phyloP scores from a whole-genome alignment of 768 basidiomycete species.

The Rhizopogon salebrosus region DNA sequence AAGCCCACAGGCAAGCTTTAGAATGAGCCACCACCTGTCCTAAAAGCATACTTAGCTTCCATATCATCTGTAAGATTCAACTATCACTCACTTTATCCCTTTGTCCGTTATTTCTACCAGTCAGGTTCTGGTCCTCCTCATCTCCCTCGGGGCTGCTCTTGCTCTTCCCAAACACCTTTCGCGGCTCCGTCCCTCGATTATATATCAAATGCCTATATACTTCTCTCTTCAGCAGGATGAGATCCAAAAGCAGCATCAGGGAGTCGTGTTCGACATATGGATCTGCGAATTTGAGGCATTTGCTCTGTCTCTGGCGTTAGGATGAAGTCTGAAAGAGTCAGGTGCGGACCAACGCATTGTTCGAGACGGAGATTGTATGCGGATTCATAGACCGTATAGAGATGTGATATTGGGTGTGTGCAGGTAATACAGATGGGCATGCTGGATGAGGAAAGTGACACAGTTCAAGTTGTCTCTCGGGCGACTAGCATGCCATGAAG shows the following conservation, averaged over 20 bases:
- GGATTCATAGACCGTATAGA: conserved; percentile 82
- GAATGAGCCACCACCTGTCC: conserved; percentile 57
- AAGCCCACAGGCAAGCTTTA: conserved; percentile 53
- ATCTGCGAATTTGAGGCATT: conserved; percentile 69
- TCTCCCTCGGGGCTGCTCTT: neutral
- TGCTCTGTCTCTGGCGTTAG: conserved; percentile 32
- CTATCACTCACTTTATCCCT: conserved; percentile 23
- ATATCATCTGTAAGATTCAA: neutral
- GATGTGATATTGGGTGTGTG: conserved; percentile 53
- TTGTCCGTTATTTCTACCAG: neutral
- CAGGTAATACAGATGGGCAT: conserved; percentile 86
- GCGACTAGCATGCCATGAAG: too few relatives aligned
- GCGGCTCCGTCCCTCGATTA: conserved; percentile 68
- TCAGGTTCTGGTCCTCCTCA: neutral
- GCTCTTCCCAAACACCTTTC: conserved; percentile 31
- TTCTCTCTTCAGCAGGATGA: conserved; percentile 76
- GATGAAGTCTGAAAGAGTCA: conserved; percentile 3
- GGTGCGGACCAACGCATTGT: conserved; percentile 61
- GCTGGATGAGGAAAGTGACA: conserved; percentile 1
- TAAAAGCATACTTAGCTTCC: conserved; percentile 19
- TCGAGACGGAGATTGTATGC: conserved; percentile 75
- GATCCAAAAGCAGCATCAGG: conserved; percentile 68
- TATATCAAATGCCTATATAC: conserved; percentile 81
- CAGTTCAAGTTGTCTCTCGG: neutral
- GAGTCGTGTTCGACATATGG: conserved; percentile 84